Evolutionary conservation across 257 asterid genomes (phyloP).

Genomic region (Solanum arcanum): DNA sequence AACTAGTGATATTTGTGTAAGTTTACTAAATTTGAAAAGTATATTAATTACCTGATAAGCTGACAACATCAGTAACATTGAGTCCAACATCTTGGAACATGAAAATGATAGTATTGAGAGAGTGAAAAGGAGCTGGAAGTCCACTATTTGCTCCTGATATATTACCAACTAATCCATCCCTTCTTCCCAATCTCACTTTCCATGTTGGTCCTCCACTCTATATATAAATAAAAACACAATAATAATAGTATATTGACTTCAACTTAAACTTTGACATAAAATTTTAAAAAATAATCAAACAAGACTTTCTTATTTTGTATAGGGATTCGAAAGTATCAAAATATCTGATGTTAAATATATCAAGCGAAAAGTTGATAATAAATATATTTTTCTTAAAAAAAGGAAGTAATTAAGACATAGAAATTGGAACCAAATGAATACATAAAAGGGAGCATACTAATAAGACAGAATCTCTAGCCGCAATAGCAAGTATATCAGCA

Average conservation of each 20-base stretch:
- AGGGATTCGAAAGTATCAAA: neutral
- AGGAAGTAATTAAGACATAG: no score
- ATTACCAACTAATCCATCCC: neutral
- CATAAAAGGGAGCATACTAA: neutral
- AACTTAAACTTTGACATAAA: neutral
- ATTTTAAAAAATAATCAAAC: no score
- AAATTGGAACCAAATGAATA: neutral
- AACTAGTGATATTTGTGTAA: no score
- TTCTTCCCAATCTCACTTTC: neutral
- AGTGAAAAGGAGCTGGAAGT: neutral
- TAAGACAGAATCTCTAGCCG: neutral
- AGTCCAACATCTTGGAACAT: neutral
- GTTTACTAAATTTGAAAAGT: neutral
- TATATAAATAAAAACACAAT: neutral
- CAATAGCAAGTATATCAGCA: neutral
- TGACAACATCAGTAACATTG: neutral
- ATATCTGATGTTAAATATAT: no score
- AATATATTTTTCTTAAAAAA: rapidly evolving
- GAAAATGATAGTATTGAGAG: neutral
- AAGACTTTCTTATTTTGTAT: neutral
- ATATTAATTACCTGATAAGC: neutral
- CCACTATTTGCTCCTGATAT: neutral
- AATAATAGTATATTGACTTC: neutral
- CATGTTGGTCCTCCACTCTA: neutral
- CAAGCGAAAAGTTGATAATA: neutral